Percentiles rank a stretch among this genome's conserved stretches.
Evolutionary conservation across 345 rosid genomes (phyloP).

Genomic region (Rhodamnia argentea): DNA sequence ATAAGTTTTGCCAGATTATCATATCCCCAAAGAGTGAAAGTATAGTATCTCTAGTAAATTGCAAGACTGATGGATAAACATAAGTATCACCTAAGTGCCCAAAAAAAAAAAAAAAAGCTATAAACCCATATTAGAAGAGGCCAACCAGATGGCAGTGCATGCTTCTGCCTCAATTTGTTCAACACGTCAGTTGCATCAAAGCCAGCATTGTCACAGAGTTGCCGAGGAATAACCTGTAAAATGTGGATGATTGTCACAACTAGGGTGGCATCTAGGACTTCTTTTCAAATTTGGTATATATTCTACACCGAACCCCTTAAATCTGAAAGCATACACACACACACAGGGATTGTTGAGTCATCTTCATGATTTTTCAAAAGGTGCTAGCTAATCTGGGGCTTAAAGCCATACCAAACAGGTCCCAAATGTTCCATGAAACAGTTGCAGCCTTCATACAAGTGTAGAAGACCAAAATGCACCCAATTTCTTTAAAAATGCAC

Average conservation of each 20-base stretch:
- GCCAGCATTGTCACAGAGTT: slow-evolving; percentile 98
- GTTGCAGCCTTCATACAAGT: background rate
- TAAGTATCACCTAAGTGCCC: background rate
- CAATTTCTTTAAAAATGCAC: background rate
- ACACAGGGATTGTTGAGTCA: background rate
- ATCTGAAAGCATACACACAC: background rate
- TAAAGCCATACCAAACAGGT: background rate
- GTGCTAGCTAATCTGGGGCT: background rate
- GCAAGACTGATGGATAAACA: background rate
- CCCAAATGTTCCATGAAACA: background rate
- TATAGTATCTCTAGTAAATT: no score
- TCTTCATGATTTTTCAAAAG: background rate
- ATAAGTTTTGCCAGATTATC: background rate
- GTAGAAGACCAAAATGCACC: background rate
- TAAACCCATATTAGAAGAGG: background rate
- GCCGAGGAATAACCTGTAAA: slow-evolving; percentile 88
- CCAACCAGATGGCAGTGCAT: slow-evolving; percentile 82
- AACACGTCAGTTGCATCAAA: slow-evolving; percentile 98
- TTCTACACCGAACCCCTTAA: background rate
- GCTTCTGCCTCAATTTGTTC: slow-evolving; percentile 95
- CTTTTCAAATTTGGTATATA: background rate
- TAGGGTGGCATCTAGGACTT: background rate
- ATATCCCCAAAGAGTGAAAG: background rate
- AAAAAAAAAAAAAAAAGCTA: background rate
- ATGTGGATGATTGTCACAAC: background rate